These are phyloP conservation scores for Arachis stenosperma DNA, from an alignment of 306 rosid species.

Conservation along the genomic window DNA sequence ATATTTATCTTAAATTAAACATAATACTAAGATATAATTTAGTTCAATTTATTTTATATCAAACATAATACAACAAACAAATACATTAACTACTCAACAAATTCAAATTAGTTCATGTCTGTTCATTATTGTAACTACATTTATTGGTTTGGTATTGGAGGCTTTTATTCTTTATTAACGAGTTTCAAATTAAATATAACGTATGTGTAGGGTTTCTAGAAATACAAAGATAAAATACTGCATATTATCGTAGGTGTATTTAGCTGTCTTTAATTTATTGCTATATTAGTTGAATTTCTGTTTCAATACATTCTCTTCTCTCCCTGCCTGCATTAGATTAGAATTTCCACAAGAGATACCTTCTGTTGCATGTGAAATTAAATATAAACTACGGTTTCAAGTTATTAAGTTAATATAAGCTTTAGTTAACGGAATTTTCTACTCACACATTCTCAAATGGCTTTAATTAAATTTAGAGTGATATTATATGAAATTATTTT, in stretches of 20 bases:
- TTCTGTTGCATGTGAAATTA: background rate
- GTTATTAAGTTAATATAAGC: background rate
- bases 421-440: background rate
- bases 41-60: no score
- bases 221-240: background rate
- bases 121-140: background rate
- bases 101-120: background rate
- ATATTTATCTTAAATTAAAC: no score
- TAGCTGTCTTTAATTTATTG: background rate
- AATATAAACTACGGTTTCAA: background rate
- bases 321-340: slow-evolving; percentile 5
- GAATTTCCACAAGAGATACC: no score
- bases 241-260: no score
- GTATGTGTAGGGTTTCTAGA: background rate
- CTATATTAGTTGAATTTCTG: background rate
- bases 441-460: background rate
- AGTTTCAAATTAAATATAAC: no score
- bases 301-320: slow-evolving; percentile 25
- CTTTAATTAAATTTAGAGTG: no score
- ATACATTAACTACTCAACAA: no score
- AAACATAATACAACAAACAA: no score
- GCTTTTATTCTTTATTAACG: background rate
- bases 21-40: background rate
- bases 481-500: no score
- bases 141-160: background rate